These are phyloP conservation scores for Posidonia oceanica DNA, from an alignment of 116 monocot species.

Conservation along the genomic window DNA sequence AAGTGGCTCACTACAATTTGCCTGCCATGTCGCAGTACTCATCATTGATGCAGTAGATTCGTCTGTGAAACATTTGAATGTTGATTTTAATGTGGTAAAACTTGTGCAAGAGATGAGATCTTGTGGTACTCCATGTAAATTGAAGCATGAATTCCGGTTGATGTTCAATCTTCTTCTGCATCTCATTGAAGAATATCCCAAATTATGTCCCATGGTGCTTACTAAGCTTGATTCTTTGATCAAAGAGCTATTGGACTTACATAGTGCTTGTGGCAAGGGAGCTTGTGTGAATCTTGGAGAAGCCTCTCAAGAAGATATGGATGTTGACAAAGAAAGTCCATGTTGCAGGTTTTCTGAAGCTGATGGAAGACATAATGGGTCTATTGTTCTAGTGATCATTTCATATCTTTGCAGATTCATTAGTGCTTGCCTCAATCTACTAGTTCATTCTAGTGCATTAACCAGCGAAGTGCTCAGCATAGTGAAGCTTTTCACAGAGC, in stretches of 20 bases:
- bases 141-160: conserved; percentile 27
- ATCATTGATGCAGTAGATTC: conserved; percentile 29
- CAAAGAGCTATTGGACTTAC: conserved; percentile 9
- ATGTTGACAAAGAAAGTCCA: conserved; percentile 11
- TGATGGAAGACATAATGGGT: conserved; percentile 7
- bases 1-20: conserved; percentile 16
- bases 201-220: conserved; percentile 24
- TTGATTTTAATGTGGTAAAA: background rate
- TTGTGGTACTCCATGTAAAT: conserved; percentile 5
- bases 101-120: background rate
- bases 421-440: conserved; percentile 31
- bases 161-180: conserved; percentile 33
- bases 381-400: conserved; percentile 16
- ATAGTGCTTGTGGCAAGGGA: conserved; percentile 3
- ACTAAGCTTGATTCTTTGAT: conserved; percentile 23
- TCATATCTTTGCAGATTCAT: conserved; percentile 30
- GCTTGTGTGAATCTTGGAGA: background rate
- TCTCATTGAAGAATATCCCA: conserved; percentile 43
- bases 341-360: background rate
- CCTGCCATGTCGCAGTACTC: conserved; percentile 15
- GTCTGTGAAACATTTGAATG: background rate
- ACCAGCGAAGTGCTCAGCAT: conserved; percentile 26
- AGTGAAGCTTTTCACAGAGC: conserved; percentile 30
- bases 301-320: conserved; percentile 16
- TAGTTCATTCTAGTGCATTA: conserved; percentile 23